Evolutionary conservation across 345 rosid genomes (phyloP), one percentile per base, ranked within the genome.

Genomic region (Syzygium grande): DNA sequence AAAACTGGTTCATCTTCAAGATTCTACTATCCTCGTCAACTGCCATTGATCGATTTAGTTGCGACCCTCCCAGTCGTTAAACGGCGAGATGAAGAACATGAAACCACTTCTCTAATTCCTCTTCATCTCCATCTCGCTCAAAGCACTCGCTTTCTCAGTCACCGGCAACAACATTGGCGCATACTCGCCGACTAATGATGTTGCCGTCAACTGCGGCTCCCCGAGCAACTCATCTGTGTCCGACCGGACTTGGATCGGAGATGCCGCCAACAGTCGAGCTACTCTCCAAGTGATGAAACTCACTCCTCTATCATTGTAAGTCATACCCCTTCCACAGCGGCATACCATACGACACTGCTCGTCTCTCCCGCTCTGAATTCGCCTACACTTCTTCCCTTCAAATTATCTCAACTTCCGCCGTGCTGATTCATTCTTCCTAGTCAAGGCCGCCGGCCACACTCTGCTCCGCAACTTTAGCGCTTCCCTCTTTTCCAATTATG

Each of bases 331-430:
- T 86, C 53, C 15, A 0, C 84, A 41, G 13, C 38, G 3, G 2
- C 5, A 58, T 89, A 4, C 91, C 93, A 2, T 92, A 86, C 90
- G 21, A 51, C 55, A 86, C 90, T 6, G 91, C 91, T 6, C 88
- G 88, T 3, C 73, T 92, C 51, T 85, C 86, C 29, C 52, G 4
- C 15, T 86, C 90, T 4, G 15, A 61, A 5, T 88, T 93, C 89
- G 88, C 86, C 53, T 93, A 90, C 87, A 89, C 87, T 91, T 91
- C 89, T 85, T 63, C 65, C 89, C 90, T 3, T 58, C 79, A 15
- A 2, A 89, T 2, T 88, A 87, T 63, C 30, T 85, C 9, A 1
- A 49, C 83, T 77, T 88, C 43, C 51, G 86, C 51, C 63, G 27
- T 19, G 4, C 85, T 51, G n/a, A 85, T 25, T 51, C 90, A 49